These are phyloP conservation scores for Jatropha multifida DNA, from an alignment of 441 rosid genomes.

Conservation along the genomic window DNA sequence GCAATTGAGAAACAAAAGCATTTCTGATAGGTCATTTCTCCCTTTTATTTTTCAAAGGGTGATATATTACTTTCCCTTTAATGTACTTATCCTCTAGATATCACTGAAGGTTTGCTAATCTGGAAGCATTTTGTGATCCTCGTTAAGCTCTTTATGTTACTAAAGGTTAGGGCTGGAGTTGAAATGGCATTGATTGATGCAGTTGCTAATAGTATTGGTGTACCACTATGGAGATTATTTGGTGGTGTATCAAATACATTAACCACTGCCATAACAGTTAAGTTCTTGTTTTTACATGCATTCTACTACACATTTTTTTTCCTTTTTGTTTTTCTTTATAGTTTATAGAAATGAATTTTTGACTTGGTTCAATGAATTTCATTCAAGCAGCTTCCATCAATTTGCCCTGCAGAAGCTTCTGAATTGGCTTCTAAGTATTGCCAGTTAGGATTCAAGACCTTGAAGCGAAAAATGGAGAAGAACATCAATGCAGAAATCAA, in stretches of 20 bases:
- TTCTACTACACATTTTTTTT: background rate
- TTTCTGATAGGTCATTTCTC: background rate
- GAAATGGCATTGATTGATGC: constrained; percentile 98
- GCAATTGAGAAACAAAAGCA: background rate
- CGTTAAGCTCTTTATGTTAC: constrained; percentile 21
- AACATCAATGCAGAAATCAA: constrained; percentile 60
- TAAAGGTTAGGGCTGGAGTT: constrained; percentile 83
- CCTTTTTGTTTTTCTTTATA: too few species aligned
- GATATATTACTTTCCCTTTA: background rate
- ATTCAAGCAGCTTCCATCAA: constrained; percentile 70
- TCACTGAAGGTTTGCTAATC: background rate
- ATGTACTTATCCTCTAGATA: background rate
- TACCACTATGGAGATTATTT: constrained; percentile 79
- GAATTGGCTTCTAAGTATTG: constrained; percentile 65
- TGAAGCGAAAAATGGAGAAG: constrained; percentile 87
- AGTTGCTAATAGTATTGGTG: constrained; percentile 65
- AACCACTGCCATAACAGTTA: constrained; percentile 79
- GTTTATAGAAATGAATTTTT: background rate
- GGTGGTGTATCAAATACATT: constrained; percentile 71
- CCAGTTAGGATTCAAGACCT: constrained; percentile 64
- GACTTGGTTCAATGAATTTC: background rate
- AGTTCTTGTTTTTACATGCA: constrained; percentile 25
- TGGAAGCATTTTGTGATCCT: background rate
- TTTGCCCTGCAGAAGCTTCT: constrained; percentile 64
- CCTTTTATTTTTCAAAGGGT: background rate